Evolutionary conservation across 306 rosid genomes (phyloP), one percentile per base, ranked within the genome.

Genomic region (Quercus alba): DNA sequence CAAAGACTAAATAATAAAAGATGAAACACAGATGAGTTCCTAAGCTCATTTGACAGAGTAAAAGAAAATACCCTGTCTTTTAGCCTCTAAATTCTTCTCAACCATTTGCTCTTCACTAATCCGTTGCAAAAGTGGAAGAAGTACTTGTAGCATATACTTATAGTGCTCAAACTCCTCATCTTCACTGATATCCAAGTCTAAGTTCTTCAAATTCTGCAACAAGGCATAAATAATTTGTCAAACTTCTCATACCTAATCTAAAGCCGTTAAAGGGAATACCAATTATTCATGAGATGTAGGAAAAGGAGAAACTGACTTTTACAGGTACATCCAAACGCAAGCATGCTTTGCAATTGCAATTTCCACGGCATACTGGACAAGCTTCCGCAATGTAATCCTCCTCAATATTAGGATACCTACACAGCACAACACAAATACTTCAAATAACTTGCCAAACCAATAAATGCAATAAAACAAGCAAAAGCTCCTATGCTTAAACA

Each of bases 321-420:
- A 79, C 57, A 13, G 83, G 86, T 5, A 18, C 79, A 44, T 64
- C 64, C 41, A 90, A 81, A 6, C 91, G 84, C 89, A 94, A 75
- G 77, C 99, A 94, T 28, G 88, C 78, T 82, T 88, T 95, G 84
- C 99, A 95, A 72, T 95, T 95, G 87, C 99, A 95, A 82, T 88
- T 91, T 56, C 83, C 89, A 55, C 88, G 8, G 81, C 99, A 95
- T 13, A 90, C 90, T 2, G 98, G 98, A 79, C 99, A 95, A 49
- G 76, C 61, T 81, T 90, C 41, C 1, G 93, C 91, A 80, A 95
- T 67, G 28, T 76, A 76, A 2, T 89, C 89, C 79, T 89, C 90
- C 7, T 87, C 26, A n/a, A n/a, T 66, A 1, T 67, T 64, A 59
- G 97, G 97, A 78, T 95, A 95, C 99, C 99, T 94, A 75, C 19